phyloP scores from a whole-genome alignment of 306 rosid species.

The Cucumis cinereus region DNA sequence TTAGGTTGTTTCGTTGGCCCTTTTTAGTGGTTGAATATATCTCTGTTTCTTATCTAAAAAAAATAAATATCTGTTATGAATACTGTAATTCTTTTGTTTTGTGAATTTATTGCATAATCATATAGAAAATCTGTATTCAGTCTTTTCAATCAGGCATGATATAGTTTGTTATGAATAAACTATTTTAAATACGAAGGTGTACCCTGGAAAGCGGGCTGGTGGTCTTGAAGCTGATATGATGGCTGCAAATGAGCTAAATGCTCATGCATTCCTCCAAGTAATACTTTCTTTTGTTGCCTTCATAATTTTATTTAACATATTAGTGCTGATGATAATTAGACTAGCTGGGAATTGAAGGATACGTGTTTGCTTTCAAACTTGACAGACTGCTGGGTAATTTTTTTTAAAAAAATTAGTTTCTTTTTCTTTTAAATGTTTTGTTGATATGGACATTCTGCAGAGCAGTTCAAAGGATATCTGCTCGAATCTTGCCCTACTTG shows the following conservation, averaged over 20 bases:
- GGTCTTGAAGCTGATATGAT: slow-evolving; percentile 88
- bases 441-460: slow-evolving; percentile 26
- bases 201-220: slow-evolving; percentile 77
- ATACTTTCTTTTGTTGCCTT: slow-evolving; percentile 7
- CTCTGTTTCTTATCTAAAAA: too few relatives aligned
- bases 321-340: neutral
- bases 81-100: neutral
- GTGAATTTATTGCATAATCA: neutral
- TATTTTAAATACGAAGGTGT: slow-evolving; percentile 43
- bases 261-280: slow-evolving; percentile 78
- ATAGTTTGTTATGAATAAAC: neutral
- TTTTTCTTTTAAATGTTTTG: neutral
- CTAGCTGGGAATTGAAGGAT: neutral
- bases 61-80: neutral
- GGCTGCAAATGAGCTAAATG: slow-evolving; percentile 91
- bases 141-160: neutral
- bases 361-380: neutral
- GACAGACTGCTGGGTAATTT: neutral
- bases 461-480: slow-evolving; percentile 36
- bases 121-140: neutral
- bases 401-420: too few relatives aligned
- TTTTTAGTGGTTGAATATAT: too few relatives aligned
- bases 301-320: neutral
- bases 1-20: too few relatives aligned
- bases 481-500: slow-evolving; percentile 50